Conservation (phyloP, 441 rosid species). For the Dalechampia spathulata region DNA sequence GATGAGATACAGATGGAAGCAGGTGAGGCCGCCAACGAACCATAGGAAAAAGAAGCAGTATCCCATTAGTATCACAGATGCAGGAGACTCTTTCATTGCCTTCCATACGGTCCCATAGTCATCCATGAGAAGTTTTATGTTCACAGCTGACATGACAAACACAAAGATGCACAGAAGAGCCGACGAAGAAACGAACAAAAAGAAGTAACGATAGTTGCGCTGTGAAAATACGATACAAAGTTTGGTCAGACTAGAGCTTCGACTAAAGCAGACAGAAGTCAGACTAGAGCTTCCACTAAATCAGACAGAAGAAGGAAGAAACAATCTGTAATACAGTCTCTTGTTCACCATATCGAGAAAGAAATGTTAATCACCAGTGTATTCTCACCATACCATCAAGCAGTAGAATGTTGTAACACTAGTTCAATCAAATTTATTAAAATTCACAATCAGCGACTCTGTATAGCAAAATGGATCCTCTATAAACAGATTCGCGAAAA, state of each 20-base stretch:
- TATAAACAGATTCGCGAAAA: not conserved
- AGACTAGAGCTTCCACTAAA: not conserved
- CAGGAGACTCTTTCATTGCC: slow-evolving; percentile 82
- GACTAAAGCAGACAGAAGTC: not conserved
- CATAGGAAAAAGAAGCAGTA: slow-evolving; percentile 85
- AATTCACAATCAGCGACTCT: too few species aligned
- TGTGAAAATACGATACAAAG: slow-evolving; percentile 25
- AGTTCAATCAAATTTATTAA: too few species aligned
- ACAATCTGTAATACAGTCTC: too few species aligned
- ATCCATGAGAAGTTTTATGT: slow-evolving; percentile 73
- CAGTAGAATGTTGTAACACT: too few species aligned
- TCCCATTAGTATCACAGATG: slow-evolving; percentile 64
- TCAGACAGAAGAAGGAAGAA: too few species aligned
- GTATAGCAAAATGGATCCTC: not conserved
- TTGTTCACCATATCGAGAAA: too few species aligned
- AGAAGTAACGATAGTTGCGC: slow-evolving; percentile 97
- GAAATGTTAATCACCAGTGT: not conserved
- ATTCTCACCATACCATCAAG: not conserved
- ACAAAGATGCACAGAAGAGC: slow-evolving; percentile 86
- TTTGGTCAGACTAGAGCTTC: slow-evolving; percentile 5
- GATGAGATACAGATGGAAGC: slow-evolving; percentile 85
- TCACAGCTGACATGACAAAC: slow-evolving; percentile 71
- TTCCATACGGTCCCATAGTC: slow-evolving; percentile 59
- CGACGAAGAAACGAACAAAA: slow-evolving; percentile 82
- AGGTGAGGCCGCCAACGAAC: slow-evolving; percentile 98